These are phyloP conservation scores for Truncatella angustata DNA, from an alignment of 2,329 filamentous ascomycete genomes.

Conservation along the genomic window DNA sequence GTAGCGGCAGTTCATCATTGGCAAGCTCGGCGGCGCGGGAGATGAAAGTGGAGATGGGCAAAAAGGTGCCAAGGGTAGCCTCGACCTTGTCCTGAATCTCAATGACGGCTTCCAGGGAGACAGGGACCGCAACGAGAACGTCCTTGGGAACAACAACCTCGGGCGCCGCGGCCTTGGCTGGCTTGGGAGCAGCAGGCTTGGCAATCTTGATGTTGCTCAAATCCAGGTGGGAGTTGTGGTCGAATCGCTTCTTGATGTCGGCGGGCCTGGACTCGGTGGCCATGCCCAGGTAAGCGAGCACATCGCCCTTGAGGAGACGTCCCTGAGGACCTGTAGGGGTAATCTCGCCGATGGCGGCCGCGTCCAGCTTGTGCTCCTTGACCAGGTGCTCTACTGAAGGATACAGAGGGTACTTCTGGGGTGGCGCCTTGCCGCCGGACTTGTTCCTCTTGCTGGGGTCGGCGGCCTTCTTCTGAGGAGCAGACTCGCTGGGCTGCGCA, in stretches of 20 bases:
- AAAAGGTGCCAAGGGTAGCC: constrained; percentile 71
- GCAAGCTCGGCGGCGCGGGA: constrained; percentile 80
- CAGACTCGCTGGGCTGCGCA: constrained; percentile 22
- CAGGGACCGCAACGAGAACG: constrained; percentile 65
- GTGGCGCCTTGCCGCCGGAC: constrained; percentile 49
- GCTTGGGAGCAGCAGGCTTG: constrained; percentile 35
- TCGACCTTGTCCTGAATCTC: constrained; percentile 80
- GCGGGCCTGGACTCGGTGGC: constrained; percentile 72
- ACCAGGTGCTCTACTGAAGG: constrained; percentile 84
- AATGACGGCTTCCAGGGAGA: constrained; percentile 77
- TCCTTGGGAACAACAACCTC: constrained; percentile 42
- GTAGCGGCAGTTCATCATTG: constrained; percentile 78
- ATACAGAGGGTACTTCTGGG: constrained; percentile 70
- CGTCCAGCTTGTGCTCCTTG: constrained; percentile 73
- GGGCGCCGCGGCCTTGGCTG: constrained; percentile 30
- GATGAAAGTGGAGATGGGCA: constrained; percentile 86
- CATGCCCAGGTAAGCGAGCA: constrained; percentile 82
- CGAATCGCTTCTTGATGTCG: constrained; percentile 67
- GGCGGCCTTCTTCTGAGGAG: constrained; percentile 32
- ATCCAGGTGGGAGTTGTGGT: constrained; percentile 79
- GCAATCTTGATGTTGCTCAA: constrained; percentile 92
- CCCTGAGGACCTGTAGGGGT: constrained; percentile 84
- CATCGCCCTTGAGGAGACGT: constrained; percentile 90
- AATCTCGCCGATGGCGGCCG: constrained; percentile 76
- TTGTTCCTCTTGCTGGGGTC: constrained; percentile 27